phyloP scores from a whole-genome alignment of 352 stramenopile genomes.

The Phytophthora syringae region DNA sequence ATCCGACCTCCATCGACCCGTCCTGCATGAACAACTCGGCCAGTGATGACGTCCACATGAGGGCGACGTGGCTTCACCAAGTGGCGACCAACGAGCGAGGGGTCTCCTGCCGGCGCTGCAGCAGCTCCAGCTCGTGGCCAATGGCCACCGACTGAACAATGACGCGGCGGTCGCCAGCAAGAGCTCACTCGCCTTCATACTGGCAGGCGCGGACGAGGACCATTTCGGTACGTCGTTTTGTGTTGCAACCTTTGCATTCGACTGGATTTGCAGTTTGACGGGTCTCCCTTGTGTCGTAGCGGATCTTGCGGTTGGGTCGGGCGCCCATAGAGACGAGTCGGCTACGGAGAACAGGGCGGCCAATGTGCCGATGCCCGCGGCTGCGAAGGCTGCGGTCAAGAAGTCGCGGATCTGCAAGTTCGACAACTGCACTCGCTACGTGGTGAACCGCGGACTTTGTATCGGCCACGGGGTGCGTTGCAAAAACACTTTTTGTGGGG shows the following conservation, averaged over 20 bases:
- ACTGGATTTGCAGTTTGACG: slow-evolving; percentile 35
- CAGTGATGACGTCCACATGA: slow-evolving; percentile 34
- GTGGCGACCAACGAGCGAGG: slow-evolving; percentile 8
- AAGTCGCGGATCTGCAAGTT: slow-evolving; percentile 83
- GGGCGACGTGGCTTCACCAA: slow-evolving; percentile 24
- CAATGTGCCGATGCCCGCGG: slow-evolving; percentile 24
- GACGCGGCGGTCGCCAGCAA: slow-evolving; percentile 38
- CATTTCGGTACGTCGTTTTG: slow-evolving; percentile 43
- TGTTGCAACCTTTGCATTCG: slow-evolving; percentile 12
- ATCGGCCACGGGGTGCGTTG: slow-evolving; percentile 68
- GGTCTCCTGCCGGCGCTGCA: slow-evolving; percentile 18
- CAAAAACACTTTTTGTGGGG: neutral
- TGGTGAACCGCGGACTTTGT: slow-evolving; percentile 78
- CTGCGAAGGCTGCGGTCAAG: slow-evolving; percentile 42
- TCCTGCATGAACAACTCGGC: slow-evolving; percentile 41
- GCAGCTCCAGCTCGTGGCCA: slow-evolving; percentile 14
- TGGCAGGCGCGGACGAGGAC: slow-evolving; percentile 40
- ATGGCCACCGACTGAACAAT: slow-evolving; percentile 32
- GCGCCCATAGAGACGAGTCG: neutral
- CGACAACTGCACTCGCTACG: slow-evolving; percentile 76
- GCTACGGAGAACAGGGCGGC: slow-evolving; percentile 30
- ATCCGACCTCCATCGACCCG: neutral
- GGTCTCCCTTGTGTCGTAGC: slow-evolving; percentile 31
- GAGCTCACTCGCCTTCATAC: slow-evolving; percentile 54
- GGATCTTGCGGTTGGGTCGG: slow-evolving; percentile 26